A percentile compares a stretch with the other conserved stretches of the same genome.
Evolutionary conservation across 306 rosid genomes (phyloP).

Genomic region (Sindora glabra): DNA sequence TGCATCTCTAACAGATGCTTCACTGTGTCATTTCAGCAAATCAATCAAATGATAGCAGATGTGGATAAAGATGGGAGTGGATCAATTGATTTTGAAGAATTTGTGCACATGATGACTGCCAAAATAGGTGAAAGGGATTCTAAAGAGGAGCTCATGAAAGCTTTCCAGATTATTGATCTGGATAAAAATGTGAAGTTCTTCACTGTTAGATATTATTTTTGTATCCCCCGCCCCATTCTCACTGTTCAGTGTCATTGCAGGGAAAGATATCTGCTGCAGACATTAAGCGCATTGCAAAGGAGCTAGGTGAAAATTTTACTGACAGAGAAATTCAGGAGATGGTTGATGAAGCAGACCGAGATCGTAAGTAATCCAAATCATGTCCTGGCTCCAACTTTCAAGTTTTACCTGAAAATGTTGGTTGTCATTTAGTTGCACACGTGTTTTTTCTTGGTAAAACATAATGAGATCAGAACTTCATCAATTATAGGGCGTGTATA

Average conservation of each 20-base stretch:
- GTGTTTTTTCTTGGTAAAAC: not conserved
- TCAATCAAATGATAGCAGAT: constrained; percentile 88
- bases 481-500: not conserved
- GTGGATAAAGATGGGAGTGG: constrained; percentile 99
- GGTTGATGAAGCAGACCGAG: constrained; percentile 73
- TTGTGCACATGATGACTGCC: constrained; percentile 92
- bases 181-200: constrained; percentile 55
- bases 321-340: constrained; percentile 63
- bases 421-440: not conserved
- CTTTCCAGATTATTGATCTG: constrained; percentile 69
- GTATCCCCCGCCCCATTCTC: not conserved
- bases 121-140: constrained; percentile 97
- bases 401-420: not conserved
- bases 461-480: not conserved
- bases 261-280: constrained; percentile 78
- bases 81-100: constrained; percentile 87
- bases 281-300: constrained; percentile 63
- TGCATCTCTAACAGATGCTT: constrained; percentile 23
- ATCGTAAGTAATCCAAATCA: constrained; percentile 41
- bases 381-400: not conserved
- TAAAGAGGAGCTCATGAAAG: constrained; percentile 91
- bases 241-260: constrained; percentile 30
- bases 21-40: constrained; percentile 58
- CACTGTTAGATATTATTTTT: not conserved
- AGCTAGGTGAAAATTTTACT: constrained; percentile 57